Conservation (phyloP, 106 monocot genomes). For the Amphibolis antarctica region DNA sequence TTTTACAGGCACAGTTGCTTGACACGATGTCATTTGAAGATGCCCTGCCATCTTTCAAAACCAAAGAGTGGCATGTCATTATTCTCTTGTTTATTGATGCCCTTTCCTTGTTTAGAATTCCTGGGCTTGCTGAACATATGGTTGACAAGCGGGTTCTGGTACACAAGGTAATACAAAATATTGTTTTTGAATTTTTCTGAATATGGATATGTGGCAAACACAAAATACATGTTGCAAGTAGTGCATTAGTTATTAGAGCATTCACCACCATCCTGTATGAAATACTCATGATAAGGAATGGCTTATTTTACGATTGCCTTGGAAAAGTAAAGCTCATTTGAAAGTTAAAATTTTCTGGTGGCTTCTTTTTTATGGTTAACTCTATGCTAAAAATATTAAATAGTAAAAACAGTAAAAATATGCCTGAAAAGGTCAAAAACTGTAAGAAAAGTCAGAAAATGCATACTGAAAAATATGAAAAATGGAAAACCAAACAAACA, state of each 20-base stretch:
- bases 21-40: constrained; percentile 89
- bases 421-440: too few relatives aligned
- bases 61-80: constrained; percentile 70
- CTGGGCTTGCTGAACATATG: constrained; percentile 35
- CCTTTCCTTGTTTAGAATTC: constrained; percentile 61
- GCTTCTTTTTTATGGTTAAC: too few relatives aligned
- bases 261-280: neutral
- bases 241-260: too few relatives aligned
- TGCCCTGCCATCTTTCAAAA: constrained; percentile 61
- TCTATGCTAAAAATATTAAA: too few relatives aligned
- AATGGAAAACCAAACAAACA: too few relatives aligned
- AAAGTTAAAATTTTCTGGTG: too few relatives aligned
- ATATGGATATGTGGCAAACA: neutral
- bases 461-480: too few relatives aligned
- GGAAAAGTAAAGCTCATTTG: too few relatives aligned
- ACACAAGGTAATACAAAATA: constrained; percentile 28
- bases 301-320: too few relatives aligned
- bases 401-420: too few relatives aligned
- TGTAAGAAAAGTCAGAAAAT: too few relatives aligned
- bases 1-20: constrained; percentile 47
- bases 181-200: neutral
- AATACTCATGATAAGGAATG: neutral
- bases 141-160: constrained; percentile 17
- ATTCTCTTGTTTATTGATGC: constrained; percentile 77
- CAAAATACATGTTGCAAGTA: neutral